These are phyloP conservation scores for Penicillium verrucosum DNA, from an alignment of 2,329 filamentous ascomycete genomes.

Conservation along the genomic window DNA sequence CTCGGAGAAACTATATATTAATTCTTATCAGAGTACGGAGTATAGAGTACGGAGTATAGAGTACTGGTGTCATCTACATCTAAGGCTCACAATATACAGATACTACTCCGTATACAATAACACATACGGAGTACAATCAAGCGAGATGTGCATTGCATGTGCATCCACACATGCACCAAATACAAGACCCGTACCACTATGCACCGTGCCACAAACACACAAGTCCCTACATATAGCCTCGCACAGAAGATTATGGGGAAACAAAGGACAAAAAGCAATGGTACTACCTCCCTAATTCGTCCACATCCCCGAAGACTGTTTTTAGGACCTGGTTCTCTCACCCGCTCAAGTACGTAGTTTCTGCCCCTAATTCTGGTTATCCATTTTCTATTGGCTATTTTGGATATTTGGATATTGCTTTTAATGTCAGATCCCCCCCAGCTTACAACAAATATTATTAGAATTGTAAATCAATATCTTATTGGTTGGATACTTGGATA, in stretches of 20 bases:
- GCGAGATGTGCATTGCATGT: background rate
- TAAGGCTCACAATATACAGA: no score
- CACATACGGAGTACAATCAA: background rate
- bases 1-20: constrained; percentile 1
- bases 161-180: background rate
- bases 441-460: background rate
- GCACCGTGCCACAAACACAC: background rate
- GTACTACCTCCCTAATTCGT: constrained; percentile 12
- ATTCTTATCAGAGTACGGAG: background rate
- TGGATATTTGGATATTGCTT: background rate
- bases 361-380: background rate
- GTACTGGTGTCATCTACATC: background rate
- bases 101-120: background rate
- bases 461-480: no score
- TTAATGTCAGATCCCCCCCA: background rate
- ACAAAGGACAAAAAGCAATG: background rate
- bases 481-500: background rate
- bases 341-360: background rate
- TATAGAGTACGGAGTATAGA: no score
- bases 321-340: background rate
- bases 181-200: background rate
- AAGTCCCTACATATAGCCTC: constrained; percentile 3
- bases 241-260: constrained; percentile 3
- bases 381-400: background rate
- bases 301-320: constrained; percentile 11